phyloP scores from a whole-genome alignment of 2,329 filamentous ascomycete genomes.

The Fusarium oligoseptatum region DNA sequence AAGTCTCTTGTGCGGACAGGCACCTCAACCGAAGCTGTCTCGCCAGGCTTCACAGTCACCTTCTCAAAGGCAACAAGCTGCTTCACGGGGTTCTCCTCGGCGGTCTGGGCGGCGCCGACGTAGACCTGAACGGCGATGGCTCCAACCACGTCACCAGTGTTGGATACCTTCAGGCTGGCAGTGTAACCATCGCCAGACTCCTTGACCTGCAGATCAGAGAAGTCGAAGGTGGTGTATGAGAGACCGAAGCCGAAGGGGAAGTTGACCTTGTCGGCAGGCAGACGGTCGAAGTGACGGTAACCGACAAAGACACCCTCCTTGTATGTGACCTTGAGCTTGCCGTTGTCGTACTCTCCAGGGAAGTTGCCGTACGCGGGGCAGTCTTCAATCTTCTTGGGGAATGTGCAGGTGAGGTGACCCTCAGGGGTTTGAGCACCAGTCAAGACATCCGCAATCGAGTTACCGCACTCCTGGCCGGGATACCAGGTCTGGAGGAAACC shows the following conservation, averaged over 20 bases:
- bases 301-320: conserved; percentile 79
- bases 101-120: conserved; percentile 43
- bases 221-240: conserved; percentile 59
- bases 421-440: conserved; percentile 75
- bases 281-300: conserved; percentile 76
- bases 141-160: conserved; percentile 67
- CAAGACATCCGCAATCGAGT: conserved; percentile 76
- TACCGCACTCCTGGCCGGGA: conserved; percentile 76
- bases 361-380: conserved; percentile 76
- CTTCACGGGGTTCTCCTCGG: conserved; percentile 57
- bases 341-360: conserved; percentile 57
- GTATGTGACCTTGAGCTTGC: conserved; percentile 71
- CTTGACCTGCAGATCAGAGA: conserved; percentile 69
- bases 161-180: conserved; percentile 67
- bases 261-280: conserved; percentile 66
- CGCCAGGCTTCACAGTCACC: conserved; percentile 54
- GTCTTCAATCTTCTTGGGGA: conserved; percentile 71
- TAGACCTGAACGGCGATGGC: conserved; percentile 71
- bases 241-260: conserved; percentile 75
- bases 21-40: conserved; percentile 43
- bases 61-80: conserved; percentile 78
- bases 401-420: conserved; percentile 73
- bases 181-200: conserved; percentile 52
- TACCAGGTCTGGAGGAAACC: conserved; percentile 77
- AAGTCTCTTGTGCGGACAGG: conserved; percentile 43